Conservation (phyloP, 225 moss, liverwort and hornwort species). For the Sphagnum tenellum region DNA sequence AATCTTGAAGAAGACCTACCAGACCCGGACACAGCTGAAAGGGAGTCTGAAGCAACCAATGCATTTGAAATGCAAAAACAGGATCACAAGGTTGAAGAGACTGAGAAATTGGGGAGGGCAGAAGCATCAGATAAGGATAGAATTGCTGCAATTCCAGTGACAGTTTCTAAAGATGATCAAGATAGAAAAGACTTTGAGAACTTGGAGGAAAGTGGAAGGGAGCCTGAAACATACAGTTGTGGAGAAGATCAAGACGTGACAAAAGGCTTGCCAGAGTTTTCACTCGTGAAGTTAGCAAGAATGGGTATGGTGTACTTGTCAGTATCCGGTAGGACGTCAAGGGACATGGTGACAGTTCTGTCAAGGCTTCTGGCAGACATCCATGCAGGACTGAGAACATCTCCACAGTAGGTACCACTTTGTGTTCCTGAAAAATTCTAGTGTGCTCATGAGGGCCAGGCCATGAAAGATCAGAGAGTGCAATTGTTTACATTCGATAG, state of each 20-base stretch:
- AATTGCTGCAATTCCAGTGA: neutral
- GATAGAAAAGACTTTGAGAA: too few species aligned
- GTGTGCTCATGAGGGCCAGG: too few species aligned
- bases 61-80: conserved; percentile 6
- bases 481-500: too few species aligned
- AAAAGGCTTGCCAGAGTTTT: conserved; percentile 17
- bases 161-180: too few species aligned
- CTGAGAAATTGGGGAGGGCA: neutral
- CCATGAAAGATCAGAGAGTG: too few species aligned
- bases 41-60: conserved; percentile 1
- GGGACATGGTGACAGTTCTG: conserved; percentile 40
- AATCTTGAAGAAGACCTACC: neutral
- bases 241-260: conserved; percentile 8
- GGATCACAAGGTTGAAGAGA: neutral
- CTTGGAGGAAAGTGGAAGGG: neutral
- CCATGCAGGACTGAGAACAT: conserved; percentile 34
- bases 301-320: conserved; percentile 81
- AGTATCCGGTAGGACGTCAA: conserved; percentile 33
- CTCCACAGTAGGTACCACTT: conserved; percentile 44
- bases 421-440: too few species aligned
- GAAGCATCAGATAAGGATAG: conserved; percentile 1
- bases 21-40: neutral
- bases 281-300: conserved; percentile 74
- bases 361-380: conserved; percentile 48
- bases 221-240: conserved; percentile 1